phyloP scores from a whole-genome alignment of 2,329 filamentous ascomycete species.

The Biscogniauxia mediterranea region DNA sequence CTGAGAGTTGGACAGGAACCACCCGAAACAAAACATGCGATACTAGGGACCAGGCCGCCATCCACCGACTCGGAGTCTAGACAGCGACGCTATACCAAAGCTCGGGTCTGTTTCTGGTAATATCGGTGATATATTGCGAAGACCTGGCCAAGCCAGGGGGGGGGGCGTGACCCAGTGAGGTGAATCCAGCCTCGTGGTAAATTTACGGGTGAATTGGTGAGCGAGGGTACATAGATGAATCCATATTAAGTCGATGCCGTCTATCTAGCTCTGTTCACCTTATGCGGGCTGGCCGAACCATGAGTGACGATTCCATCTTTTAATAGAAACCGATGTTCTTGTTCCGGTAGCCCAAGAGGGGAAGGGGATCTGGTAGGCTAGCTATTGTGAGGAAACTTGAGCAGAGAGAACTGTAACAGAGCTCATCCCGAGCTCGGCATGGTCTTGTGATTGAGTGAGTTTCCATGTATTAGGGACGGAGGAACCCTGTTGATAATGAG shows the following conservation, averaged over 20 bases:
- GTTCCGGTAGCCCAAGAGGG: constrained; percentile 10
- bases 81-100: constrained; percentile 20
- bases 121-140: constrained; percentile 20
- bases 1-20: background rate
- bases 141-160: constrained; percentile 14
- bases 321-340: constrained; percentile 26
- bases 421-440: constrained; percentile 2
- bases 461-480: too few relatives aligned
- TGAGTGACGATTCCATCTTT: constrained; percentile 21
- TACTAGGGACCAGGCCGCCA: background rate
- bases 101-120: constrained; percentile 8
- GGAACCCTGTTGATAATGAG: constrained; percentile 2
- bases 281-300: constrained; percentile 3
- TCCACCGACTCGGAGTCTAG: constrained; percentile 4
- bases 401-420: constrained; percentile 1
- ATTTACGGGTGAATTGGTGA: constrained; percentile 42
- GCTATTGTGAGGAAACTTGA: constrained; percentile 8
- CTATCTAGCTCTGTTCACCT: constrained; percentile 28
- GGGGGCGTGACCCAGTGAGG: constrained; percentile 17
- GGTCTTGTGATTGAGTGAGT: too few relatives aligned
- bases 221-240: constrained; percentile 41
- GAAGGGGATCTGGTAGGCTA: constrained; percentile 2
- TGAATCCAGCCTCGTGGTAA: constrained; percentile 32
- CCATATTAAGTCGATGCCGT: constrained; percentile 39
- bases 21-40: background rate